phyloP scores from a whole-genome alignment of 192 early-diverging fungal species.

The Coemansia aciculifera region DNA sequence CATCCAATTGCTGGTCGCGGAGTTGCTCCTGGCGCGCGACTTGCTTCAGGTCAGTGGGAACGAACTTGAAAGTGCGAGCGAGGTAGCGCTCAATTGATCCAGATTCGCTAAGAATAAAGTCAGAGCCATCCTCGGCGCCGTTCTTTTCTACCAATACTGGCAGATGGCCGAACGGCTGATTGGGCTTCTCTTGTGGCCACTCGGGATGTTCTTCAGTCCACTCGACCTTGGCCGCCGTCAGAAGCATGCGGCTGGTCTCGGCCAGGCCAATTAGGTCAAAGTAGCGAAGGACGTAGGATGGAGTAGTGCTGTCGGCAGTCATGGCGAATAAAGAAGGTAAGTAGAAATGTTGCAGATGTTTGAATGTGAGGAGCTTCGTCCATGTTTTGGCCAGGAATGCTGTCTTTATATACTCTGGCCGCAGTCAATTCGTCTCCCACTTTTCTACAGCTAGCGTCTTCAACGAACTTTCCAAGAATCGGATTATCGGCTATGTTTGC shows the following conservation, averaged over 20 bases:
- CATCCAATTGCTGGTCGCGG: slow-evolving; percentile 22
- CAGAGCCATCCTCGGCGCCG: slow-evolving; percentile 33
- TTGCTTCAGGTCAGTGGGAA: slow-evolving; percentile 36
- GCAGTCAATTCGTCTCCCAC: background rate
- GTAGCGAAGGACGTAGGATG: slow-evolving; percentile 38
- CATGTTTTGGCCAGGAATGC: background rate
- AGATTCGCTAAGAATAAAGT: slow-evolving; percentile 46
- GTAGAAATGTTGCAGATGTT: background rate
- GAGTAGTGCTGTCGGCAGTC: slow-evolving; percentile 3
- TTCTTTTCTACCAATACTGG: slow-evolving; percentile 56
- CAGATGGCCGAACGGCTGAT: slow-evolving; percentile 56
- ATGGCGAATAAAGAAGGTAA: background rate
- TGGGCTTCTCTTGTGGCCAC: slow-evolving; percentile 56
- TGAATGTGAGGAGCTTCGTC: background rate
- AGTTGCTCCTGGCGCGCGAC: slow-evolving; percentile 41
- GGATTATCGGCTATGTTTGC: background rate
- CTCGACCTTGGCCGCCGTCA: slow-evolving; percentile 39
- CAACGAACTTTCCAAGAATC: background rate
- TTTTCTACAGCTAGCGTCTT: background rate
- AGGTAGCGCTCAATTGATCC: slow-evolving; percentile 59
- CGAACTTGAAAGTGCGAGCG: slow-evolving; percentile 43
- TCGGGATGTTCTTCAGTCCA: slow-evolving; percentile 53
- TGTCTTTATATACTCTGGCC: background rate
- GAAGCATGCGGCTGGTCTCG: slow-evolving; percentile 43
- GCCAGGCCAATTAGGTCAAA: slow-evolving; percentile 29